Base-by-base conservation (phyloP, 306 rosid genomes). In the Carpinus fangiana region DNA sequence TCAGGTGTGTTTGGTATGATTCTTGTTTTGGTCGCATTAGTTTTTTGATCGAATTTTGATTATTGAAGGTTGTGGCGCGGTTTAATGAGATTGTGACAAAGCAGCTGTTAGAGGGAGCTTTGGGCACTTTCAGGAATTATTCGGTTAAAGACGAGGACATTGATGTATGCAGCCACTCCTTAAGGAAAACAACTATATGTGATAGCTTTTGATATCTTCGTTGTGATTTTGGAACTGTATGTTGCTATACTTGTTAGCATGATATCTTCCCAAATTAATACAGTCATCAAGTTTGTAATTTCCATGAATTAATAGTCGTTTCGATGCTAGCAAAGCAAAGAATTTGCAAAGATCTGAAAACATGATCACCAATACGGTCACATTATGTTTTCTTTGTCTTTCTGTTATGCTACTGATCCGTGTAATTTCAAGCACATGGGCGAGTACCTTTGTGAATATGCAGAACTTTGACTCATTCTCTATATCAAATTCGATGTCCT, bases 51-150 rank as follows among this genome's bases (percentile, higher is more conserved):
- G 47, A 43, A 34, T 73, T 65, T 55, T 45, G 17, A 21, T 54
- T 62, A 36, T 66, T 53, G 81, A 84, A 94, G 99, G 99, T 92
- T 80, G 97, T 93, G 53, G 96, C 98, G 3, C 90, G 98, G 78
- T 95, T 95, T 82, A 95, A 92, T 84, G 99, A 95, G 87, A 90
- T 92, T 3, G 59, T 95, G 69, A 95, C 98, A 41, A 95, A 82
- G 83, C 93, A 66, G 31, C 93, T 93, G 76, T 80, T 95, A 59
- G 98, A 95, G 82, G 99, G 99, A 68, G 99, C 99, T 70, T 87
- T 95, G 87, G 67, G 87, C 73, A 84, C 98, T 71, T 92, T 92
- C 89, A 85, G 85, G 79, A 88, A 87, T 74, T 95, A 90, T 77
- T 86, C 90, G 2, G 93, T 92, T 73, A 82, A 78, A 82, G 99